Evolutionary conservation across 176 grass and related monocot species (phyloP).

Genomic region (Cymbopogon citratus): DNA sequence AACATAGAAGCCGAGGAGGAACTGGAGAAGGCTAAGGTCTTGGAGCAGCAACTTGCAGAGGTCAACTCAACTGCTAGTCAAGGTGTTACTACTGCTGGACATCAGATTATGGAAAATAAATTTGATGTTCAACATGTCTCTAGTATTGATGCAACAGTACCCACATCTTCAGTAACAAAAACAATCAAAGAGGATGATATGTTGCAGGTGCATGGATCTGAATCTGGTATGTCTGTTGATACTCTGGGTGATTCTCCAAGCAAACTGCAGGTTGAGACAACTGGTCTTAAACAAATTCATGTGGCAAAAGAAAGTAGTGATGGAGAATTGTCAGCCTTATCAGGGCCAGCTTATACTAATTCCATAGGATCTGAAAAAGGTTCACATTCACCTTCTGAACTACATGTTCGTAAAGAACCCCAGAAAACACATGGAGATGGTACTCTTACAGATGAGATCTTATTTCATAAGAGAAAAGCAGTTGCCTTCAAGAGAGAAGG

Average conservation of each 20-base stretch:
- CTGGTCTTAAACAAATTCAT: background rate
- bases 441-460: conserved; percentile 58
- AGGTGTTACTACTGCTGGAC: conserved; percentile 3
- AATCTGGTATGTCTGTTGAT: background rate
- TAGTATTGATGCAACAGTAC: background rate
- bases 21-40: conserved; percentile 70
- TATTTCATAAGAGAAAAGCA: conserved; percentile 77
- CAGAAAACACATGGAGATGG: conserved; percentile 28
- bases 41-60: conserved; percentile 73
- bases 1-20: conserved; percentile 68
- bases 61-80: conserved; percentile 25
- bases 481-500: conserved; percentile 89
- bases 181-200: background rate
- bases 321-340: background rate
- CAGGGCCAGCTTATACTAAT: conserved; percentile 9
- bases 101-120: conserved; percentile 18
- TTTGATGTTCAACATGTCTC: background rate
- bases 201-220: background rate
- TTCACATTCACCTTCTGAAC: conserved; percentile 25
- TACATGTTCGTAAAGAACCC: conserved; percentile 29
- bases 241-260: background rate
- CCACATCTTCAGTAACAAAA: background rate
- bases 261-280: background rate
- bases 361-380: conserved; percentile 16
- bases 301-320: background rate